These are phyloP conservation scores for Entrophospora sp. DNA, from an alignment of 192 early-diverging fungal species.

Conservation along the genomic window DNA sequence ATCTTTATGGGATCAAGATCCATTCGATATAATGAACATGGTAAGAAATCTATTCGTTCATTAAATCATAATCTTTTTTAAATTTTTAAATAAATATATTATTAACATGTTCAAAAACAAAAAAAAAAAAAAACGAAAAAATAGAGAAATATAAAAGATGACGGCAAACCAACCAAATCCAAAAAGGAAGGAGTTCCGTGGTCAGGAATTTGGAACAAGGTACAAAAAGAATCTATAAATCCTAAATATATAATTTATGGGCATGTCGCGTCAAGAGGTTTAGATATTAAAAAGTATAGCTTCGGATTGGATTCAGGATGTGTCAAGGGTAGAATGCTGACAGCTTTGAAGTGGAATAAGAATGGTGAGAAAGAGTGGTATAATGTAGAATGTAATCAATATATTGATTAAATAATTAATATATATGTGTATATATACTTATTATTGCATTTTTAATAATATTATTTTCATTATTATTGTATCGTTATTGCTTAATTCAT, in stretches of 20 bases:
- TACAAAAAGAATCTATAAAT: constrained; percentile 15
- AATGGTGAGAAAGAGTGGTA: neutral
- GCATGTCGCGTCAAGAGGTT: constrained; percentile 52
- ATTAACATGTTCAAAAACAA: too few relatives aligned
- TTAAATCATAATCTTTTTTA: neutral
- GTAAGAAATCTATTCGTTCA: constrained; percentile 24
- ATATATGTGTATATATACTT: too few relatives aligned
- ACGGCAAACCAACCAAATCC: constrained; percentile 30
- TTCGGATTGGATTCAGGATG: constrained; percentile 65
- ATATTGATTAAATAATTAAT: too few relatives aligned
- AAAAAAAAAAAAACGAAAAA: too few relatives aligned
- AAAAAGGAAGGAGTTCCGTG: constrained; percentile 32
- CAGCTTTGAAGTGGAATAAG: constrained; percentile 32
- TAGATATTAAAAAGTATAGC: constrained; percentile 44
- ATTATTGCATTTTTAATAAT: too few relatives aligned
- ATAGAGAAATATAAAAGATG: constrained; percentile 36
- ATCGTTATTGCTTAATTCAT: too few relatives aligned
- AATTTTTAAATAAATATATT: neutral
- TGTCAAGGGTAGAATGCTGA: constrained; percentile 55
- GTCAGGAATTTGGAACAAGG: constrained; percentile 30
- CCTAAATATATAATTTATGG: constrained; percentile 52
- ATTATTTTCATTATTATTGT: too few relatives aligned
- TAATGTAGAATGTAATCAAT: constrained; percentile 1
- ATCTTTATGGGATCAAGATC: constrained; percentile 39
- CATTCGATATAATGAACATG: constrained; percentile 53